Conservation (phyloP, 2,329 filamentous ascomycete species). For the Phaeosphaeriaceae sp. region DNA sequence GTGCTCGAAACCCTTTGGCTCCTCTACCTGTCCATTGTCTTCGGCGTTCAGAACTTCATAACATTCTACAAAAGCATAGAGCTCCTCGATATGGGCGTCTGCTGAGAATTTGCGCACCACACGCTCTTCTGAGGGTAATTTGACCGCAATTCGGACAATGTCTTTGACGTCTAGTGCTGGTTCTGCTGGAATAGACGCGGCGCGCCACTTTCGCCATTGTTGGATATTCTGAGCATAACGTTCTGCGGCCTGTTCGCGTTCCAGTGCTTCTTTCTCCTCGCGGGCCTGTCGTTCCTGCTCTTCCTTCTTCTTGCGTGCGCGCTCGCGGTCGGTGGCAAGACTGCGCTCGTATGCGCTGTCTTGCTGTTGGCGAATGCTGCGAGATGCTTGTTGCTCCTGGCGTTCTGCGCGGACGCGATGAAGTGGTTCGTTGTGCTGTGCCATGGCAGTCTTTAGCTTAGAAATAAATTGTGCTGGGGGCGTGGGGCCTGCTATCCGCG, state of each 20-base stretch:
- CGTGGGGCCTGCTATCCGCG: slow-evolving; percentile 76
- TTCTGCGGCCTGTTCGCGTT: slow-evolving; percentile 68
- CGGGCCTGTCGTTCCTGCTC: slow-evolving; percentile 71
- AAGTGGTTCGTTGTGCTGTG: slow-evolving; percentile 78
- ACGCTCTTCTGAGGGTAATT: slow-evolving; percentile 63
- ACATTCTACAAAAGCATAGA: slow-evolving; percentile 97
- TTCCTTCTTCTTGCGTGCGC: slow-evolving; percentile 77
- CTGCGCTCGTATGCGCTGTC: slow-evolving; percentile 94
- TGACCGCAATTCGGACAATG: slow-evolving; percentile 67
- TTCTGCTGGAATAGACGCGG: slow-evolving; percentile 70
- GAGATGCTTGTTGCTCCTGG: slow-evolving; percentile 79
- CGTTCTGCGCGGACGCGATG: slow-evolving; percentile 77
- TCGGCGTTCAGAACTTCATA: slow-evolving; percentile 66
- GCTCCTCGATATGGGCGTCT: slow-evolving; percentile 78
- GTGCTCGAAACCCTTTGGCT: slow-evolving; percentile 77
- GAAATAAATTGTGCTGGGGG: slow-evolving; percentile 74
- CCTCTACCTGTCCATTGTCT: slow-evolving; percentile 41
- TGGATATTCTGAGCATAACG: slow-evolving; percentile 61
- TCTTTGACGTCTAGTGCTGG: slow-evolving; percentile 70
- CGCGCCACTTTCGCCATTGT: slow-evolving; percentile 85
- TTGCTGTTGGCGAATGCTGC: slow-evolving; percentile 84
- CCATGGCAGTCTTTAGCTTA: slow-evolving; percentile 76
- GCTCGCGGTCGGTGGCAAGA: slow-evolving; percentile 84
- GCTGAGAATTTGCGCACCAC: slow-evolving; percentile 77
- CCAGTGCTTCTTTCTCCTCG: slow-evolving; percentile 70